Evolutionary conservation across 2,329 filamentous ascomycete genomes (phyloP), one percentile per base, ranked within the genome.

Genomic region (Microcyclosporella mali): DNA sequence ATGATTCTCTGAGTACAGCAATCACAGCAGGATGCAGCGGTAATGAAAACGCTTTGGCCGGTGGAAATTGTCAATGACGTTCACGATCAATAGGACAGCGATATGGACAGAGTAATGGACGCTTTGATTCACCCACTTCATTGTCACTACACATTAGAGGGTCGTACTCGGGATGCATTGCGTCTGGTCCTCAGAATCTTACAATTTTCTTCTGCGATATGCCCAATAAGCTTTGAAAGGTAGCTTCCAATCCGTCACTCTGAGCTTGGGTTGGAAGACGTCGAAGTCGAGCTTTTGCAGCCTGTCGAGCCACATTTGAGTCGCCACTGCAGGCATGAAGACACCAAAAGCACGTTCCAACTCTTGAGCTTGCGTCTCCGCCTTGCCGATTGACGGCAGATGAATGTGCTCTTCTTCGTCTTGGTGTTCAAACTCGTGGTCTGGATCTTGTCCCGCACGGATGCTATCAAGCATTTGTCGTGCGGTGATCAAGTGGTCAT

Each of bases 401-500:
- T 80, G 78, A 40, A 72, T 63, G 58, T 77, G 75, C 37, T 84
- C 86, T 38, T 81, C 81, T 60, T 95, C 88, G 21, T 81, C 78
- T 47, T 84, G 76, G 59, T 95, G 86, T 66, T 97, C 90, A 62
- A 90, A 95, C 4, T 86, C 87, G 62, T 95, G 90, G 0, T 84
- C 87, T 0, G 86, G 78, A 37, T 80, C 81, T 54, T 84, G 69
- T 1, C 88, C 87, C 3, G 79, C 81, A 41, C 79, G 79, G 15
- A 95, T 69, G 56, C 85, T 87, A 58, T 81, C 82, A 47, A 97
- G 66, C 88, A 98, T 95, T 63, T 95, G 87, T 46, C 88, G 75
- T 2, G 85, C 90, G 0, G 90, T 97, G 54, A 95, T 94, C 27
- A 98, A 72, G 66, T 98, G 92, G 62, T 98, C 92, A 59, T 94